A percentile compares a stretch with the other conserved stretches of the same genome.
These are phyloP conservation scores for Trypanosoma avium DNA, from an alignment of 208 protist species.

Conservation along the genomic window DNA sequence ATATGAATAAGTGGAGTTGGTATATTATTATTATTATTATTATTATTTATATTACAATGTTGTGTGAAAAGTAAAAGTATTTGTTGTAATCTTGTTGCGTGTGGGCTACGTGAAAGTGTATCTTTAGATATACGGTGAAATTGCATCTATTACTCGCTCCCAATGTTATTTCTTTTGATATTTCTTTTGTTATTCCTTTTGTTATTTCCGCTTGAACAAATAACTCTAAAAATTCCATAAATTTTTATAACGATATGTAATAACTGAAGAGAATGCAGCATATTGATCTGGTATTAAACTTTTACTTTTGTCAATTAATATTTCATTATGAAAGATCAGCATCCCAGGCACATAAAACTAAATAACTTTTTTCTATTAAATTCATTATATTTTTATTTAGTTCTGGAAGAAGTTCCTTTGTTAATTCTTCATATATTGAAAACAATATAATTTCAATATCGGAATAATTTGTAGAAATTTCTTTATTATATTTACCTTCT, in stretches of 20 bases:
- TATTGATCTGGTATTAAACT: neutral
- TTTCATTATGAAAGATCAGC: constrained; percentile 15
- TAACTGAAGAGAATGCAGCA: constrained; percentile 10
- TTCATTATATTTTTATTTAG: neutral
- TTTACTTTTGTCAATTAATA: too few relatives aligned
- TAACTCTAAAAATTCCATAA: constrained; percentile 11
- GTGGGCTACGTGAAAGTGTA: constrained; percentile 21
- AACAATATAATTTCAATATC: constrained; percentile 49
- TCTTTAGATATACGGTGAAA: constrained; percentile 22
- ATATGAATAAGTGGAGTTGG: too few relatives aligned
- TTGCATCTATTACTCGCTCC: constrained; percentile 9
- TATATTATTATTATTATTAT: too few relatives aligned
- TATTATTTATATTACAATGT: too few relatives aligned
- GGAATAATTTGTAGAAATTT: too few relatives aligned
- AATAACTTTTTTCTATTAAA: neutral
- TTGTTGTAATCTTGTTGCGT: constrained; percentile 12
- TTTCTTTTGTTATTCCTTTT: neutral
- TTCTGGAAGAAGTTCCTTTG: constrained; percentile 31
- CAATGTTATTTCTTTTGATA: constrained; percentile 2
- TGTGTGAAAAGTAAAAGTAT: constrained; percentile 29
- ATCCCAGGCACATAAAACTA: constrained; percentile 18
- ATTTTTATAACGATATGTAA: constrained; percentile 11
- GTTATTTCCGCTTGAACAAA: neutral
- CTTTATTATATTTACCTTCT: too few relatives aligned
- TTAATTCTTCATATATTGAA: constrained; percentile 66